Evolutionary conservation across 1,284 basidiomycete genomes (phyloP).

Genomic region (Filobasidium uniguttulatum): DNA sequence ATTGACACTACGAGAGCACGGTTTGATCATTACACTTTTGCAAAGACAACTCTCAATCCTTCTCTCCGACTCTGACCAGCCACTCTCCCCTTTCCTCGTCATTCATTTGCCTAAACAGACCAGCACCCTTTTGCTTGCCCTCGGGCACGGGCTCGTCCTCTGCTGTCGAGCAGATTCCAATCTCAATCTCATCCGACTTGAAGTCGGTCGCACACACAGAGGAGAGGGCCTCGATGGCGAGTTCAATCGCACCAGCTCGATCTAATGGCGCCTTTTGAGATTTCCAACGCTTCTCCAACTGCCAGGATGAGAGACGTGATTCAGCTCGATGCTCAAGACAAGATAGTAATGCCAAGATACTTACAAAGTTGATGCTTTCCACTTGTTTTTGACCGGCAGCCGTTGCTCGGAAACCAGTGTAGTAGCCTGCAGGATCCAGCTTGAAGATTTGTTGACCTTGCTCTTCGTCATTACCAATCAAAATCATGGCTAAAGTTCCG

Average conservation of each 20-base stretch:
- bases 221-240: conserved; percentile 89
- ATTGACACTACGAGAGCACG: too few relatives aligned
- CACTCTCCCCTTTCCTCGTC: conserved; percentile 73
- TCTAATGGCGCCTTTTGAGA: conserved; percentile 57
- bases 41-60: too few relatives aligned
- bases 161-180: conserved; percentile 38
- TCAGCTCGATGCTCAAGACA: conserved; percentile 7
- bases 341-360: conserved; percentile 8
- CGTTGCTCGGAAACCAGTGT: conserved; percentile 94
- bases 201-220: conserved; percentile 90
- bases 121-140: conserved; percentile 39
- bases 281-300: conserved; percentile 97
- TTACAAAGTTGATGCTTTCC: conserved; percentile 83
- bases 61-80: conserved; percentile 81
- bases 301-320: conserved; percentile 4
- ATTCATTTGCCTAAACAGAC: conserved; percentile 68
- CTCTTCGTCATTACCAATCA: conserved; percentile 86
- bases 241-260: conserved; percentile 75
- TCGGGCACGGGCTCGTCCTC: conserved; percentile 25
- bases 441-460: conserved; percentile 90
- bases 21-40: too few relatives aligned
- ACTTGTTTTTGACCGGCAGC: conserved; percentile 95
- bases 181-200: conserved; percentile 50
- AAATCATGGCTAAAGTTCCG: conserved; percentile 65
- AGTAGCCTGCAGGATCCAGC: conserved; percentile 96